Conservation (phyloP, 2,329 filamentous ascomycete genomes). For the Beauveria varroae region DNA sequence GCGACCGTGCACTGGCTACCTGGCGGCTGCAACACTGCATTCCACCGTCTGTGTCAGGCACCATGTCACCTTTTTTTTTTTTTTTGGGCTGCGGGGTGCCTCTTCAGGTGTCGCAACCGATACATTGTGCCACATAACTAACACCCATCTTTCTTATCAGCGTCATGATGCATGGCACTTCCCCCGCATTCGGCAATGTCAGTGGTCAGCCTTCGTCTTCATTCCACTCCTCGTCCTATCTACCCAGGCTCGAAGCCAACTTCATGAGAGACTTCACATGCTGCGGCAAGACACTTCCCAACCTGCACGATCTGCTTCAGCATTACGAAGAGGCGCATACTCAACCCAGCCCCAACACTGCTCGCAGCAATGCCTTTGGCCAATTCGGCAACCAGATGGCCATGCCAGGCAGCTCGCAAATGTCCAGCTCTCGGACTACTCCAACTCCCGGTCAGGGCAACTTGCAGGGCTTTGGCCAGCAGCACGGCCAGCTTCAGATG, state of each 20-base stretch:
- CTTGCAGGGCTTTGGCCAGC: conserved; percentile 23
- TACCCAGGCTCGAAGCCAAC: conserved; percentile 91
- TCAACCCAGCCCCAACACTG: conserved; percentile 45
- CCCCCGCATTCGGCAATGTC: conserved; percentile 60
- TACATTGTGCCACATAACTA: conserved; percentile 14
- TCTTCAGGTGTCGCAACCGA: conserved; percentile 1
- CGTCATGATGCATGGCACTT: conserved; percentile 92
- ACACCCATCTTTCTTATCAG: conserved; percentile 38
- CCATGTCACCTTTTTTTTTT: conserved; percentile 3
- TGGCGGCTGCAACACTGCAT: neutral
- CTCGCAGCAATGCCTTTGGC: conserved; percentile 33
- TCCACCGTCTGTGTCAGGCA: neutral
- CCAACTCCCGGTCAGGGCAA: conserved; percentile 23
- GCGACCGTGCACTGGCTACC: neutral
- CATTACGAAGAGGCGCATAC: conserved; percentile 96
- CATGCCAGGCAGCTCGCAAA: conserved; percentile 24
- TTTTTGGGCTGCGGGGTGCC: conserved; percentile 6
- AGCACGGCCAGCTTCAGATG: conserved; percentile 18
- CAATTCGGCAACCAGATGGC: conserved; percentile 30
- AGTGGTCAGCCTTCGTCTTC: conserved; percentile 72
- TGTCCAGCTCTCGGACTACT: conserved; percentile 26
- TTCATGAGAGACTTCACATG: conserved; percentile 98
- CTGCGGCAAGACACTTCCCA: conserved; percentile 82
- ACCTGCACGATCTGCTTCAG: conserved; percentile 87
- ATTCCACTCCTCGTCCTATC: conserved; percentile 91